A percentile compares a stretch with the other conserved stretches of the same genome.
These are phyloP conservation scores for Neocallimastix lanati DNA, from an alignment of 192 early-diverging fungal genomes.

Conservation along the genomic window DNA sequence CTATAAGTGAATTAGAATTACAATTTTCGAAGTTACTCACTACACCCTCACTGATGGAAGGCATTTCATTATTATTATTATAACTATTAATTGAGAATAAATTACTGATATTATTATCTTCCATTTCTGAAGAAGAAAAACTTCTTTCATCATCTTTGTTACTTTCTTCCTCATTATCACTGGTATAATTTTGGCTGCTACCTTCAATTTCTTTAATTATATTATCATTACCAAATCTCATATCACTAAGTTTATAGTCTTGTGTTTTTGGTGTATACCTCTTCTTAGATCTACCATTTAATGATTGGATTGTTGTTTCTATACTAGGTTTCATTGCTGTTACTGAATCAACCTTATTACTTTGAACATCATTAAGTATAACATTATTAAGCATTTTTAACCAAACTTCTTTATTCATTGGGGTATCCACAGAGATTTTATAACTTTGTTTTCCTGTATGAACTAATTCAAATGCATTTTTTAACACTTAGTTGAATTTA, in stretches of 20 bases:
- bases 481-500: too few species aligned
- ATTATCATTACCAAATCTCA: neutral
- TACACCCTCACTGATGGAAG: neutral
- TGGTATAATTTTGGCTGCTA: neutral
- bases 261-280: neutral
- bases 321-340: neutral
- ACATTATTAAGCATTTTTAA: neutral
- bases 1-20: neutral
- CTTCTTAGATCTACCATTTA: neutral
- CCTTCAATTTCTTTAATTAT: neutral
- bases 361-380: neutral
- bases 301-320: neutral
- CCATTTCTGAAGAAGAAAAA: neutral
- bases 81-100: neutral
- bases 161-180: neutral
- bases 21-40: neutral
- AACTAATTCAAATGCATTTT: neutral
- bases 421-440: neutral
- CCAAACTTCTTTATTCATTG: neutral
- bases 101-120: neutral
- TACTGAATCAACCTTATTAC: neutral
- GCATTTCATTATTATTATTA: neutral
- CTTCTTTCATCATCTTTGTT: neutral
- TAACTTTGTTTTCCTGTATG: neutral
- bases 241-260: neutral